These are phyloP conservation scores for Selenicereus undatus DNA, from an alignment of 148 eudicot genomes.

Conservation along the genomic window DNA sequence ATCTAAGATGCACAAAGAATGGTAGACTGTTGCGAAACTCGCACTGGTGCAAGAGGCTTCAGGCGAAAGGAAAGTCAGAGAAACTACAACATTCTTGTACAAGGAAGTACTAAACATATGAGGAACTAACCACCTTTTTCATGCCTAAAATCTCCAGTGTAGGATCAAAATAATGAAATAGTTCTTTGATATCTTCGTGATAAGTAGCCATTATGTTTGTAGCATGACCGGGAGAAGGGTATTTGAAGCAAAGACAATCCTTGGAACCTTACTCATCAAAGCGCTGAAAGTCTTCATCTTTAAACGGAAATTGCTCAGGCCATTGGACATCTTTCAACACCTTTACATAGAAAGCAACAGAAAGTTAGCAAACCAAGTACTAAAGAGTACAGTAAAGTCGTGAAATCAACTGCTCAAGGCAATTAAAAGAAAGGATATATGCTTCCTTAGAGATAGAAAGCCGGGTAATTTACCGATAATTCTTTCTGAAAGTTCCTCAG, in stretches of 20 bases:
- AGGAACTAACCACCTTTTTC: not conserved
- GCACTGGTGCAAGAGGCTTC: not conserved
- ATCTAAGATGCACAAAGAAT: not conserved
- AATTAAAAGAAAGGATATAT: not conserved
- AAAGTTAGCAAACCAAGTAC: not conserved
- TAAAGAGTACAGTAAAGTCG: too few relatives aligned
- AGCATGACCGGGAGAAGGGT: not conserved
- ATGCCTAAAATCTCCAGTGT: not conserved
- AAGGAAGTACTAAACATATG: not conserved
- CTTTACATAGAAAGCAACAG: constrained; percentile 33
- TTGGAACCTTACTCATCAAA: constrained; percentile 74
- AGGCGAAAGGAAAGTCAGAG: too few relatives aligned
- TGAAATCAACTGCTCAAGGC: too few relatives aligned
- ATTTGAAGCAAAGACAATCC: constrained; percentile 9
- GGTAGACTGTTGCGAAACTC: not conserved
- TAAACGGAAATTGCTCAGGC: constrained; percentile 95
- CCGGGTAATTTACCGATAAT: not conserved
- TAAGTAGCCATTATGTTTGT: not conserved
- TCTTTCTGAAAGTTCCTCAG: not conserved
- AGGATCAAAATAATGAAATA: not conserved
- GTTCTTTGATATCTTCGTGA: not conserved
- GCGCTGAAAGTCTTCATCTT: constrained; percentile 87
- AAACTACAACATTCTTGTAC: not conserved
- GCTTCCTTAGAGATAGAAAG: not conserved
- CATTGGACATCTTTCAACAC: constrained; percentile 78